Evolutionary conservation across 345 rosid genomes (phyloP), one percentile per base, ranked within the genome.

Genomic region (Erodium maritimum): DNA sequence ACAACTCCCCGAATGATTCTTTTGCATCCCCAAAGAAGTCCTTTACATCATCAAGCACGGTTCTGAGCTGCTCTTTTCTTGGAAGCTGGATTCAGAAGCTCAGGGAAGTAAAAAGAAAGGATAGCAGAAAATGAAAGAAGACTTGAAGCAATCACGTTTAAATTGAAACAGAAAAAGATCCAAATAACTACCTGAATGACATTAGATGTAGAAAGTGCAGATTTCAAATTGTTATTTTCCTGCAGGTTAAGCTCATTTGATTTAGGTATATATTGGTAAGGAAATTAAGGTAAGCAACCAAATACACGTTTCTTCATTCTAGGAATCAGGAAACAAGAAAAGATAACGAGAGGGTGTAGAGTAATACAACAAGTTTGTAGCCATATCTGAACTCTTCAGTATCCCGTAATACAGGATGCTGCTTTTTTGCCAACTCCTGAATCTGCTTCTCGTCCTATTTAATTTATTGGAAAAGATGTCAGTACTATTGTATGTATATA

Each of bases 21-120:
- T 88, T 91, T 6, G 98, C 94, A 65, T 88, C 93, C 18, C 93
- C 96, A 46, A 91, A 86, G 73, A 81, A 82, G 79, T 88, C 93
- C 71, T 77, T 84, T 59, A 84, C 96, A 72, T 86, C 86, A 68
- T 91, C 96, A 19, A 86, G 57, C 67, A 91, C 98, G 17, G 98
- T 88, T 75, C 84, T 86, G 21, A 91, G 88, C 70, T 91, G 63
- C 73, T 91, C 93, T 59, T 50, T 75, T 3, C 95, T 81, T 54
- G 96, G 98, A 70, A 91, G 96, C 96, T 91, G 80, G 53, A 79
- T 56, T 63, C 14, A 62, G 8, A 61, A 45, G 18, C 52, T 54
- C 42, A 33, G 20, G 21, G 7, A 34, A 17, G 17, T 51, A 2
- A 34, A 60, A 14, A 55, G 25, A 60, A 25, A 51, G 58, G 48